phyloP scores from a whole-genome alignment of 495 filamentous ascomycete species.

The Pseudoneurospora amorphoporcata region DNA sequence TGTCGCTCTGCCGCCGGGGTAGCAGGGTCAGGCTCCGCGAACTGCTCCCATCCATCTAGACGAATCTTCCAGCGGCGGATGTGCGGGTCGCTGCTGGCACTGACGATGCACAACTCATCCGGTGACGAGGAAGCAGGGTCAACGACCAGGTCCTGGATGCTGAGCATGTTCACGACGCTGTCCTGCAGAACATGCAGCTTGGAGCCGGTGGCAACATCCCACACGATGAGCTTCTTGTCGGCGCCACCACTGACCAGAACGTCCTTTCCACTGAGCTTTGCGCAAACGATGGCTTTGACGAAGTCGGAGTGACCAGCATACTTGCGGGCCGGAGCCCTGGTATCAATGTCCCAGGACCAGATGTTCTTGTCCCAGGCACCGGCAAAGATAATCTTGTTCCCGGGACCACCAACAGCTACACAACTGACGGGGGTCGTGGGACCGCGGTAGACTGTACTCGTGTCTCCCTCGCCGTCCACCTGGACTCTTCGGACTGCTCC shows the following conservation, averaged over 20 bases:
- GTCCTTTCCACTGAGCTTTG: constrained; percentile 45
- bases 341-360: constrained; percentile 66
- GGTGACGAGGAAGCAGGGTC: constrained; percentile 47
- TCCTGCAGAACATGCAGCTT: constrained; percentile 64
- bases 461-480: constrained; percentile 46
- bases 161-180: constrained; percentile 53
- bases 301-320: constrained; percentile 85
- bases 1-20: constrained; percentile 34
- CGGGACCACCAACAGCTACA: constrained; percentile 53
- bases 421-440: constrained; percentile 72
- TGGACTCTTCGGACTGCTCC: constrained; percentile 63
- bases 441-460: constrained; percentile 50
- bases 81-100: constrained; percentile 73
- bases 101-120: constrained; percentile 52
- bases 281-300: constrained; percentile 62
- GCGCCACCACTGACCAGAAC: constrained; percentile 76
- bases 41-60: constrained; percentile 34
- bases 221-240: constrained; percentile 78
- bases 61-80: constrained; percentile 63
- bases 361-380: constrained; percentile 90
- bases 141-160: constrained; percentile 61
- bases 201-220: constrained; percentile 57
- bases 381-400: constrained; percentile 56
- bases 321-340: constrained; percentile 38
- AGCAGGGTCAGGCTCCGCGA: constrained; percentile 25